Base-by-base conservation (phyloP, 164 flowering plant genomes). In the Kingdonia uniflora region DNA sequence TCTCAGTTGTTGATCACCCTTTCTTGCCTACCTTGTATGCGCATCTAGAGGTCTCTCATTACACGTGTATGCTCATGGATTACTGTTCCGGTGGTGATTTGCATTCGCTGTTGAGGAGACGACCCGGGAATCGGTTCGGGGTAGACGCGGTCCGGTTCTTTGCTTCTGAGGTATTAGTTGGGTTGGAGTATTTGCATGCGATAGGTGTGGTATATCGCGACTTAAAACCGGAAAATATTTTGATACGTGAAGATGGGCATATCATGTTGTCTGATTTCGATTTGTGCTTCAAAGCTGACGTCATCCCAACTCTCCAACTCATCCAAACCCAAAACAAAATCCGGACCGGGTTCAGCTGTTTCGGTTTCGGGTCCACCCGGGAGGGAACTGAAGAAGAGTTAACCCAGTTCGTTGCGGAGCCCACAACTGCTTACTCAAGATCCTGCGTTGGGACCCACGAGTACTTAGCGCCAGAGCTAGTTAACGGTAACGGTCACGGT, bases 191-290 rank as follows among this genome's bases (percentile, higher is more conserved):
- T 62, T 65, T 91, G 48, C 98, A 91, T 73, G 81, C 84, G 69
- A 77, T 82, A 46, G 98, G 98, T 17, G 72, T 91, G 14, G 78
- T 91, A 2, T 91, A 91, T 62, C 67, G 97, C 35, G 97, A 91
- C 63, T 71, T 91, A 49, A 91, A 91, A 65, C 97, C 97, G 20
- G 95, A 91, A 58, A 91, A 91, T 72, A 77, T 90, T 45, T 69
- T 90, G 51, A 81, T 81, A 25, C 65, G 95, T 20, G 95, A 80
- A 60, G 89, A 90, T 59, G 98, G 98, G 11, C 98, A 91, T 57
- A 75, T 87, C 38, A 87, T 91, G 96, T 78, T 87, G 22, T 77
- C 97, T 12, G 97, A 91, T 62, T 91, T 91, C 60, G 97, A 91
- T 59, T 71, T 91, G 42, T 85, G 87, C 60, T 85, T 88, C 65